These are phyloP conservation scores for Cryptococcus hybrid DNA, from an alignment of 1,284 basidiomycete genomes.

Conservation along the genomic window DNA sequence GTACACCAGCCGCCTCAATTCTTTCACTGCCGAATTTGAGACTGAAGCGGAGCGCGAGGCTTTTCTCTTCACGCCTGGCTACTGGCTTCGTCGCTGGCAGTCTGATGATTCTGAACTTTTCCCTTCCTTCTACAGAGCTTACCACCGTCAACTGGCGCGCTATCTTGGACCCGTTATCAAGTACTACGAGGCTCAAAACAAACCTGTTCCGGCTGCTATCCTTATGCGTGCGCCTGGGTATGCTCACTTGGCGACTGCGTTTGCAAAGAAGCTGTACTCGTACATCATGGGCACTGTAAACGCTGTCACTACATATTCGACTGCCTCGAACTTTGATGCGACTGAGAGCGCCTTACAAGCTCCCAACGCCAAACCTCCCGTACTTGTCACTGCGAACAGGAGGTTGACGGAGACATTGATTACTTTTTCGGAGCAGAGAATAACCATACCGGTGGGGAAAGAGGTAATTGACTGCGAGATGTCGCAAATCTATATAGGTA, in stretches of 20 bases:
- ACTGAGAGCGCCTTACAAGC: conserved; percentile 54
- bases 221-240: conserved; percentile 53
- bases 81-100: conserved; percentile 53
- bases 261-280: conserved; percentile 51
- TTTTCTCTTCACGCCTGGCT: conserved; percentile 51
- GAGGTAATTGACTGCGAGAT: conserved; percentile 45
- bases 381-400: conserved; percentile 55
- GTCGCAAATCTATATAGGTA: conserved; percentile 49
- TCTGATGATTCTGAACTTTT: conserved; percentile 56
- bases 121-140: conserved; percentile 56
- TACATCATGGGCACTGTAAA: conserved; percentile 53
- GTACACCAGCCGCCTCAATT: conserved; percentile 43
- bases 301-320: conserved; percentile 50
- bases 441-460: conserved; percentile 29
- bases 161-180: conserved; percentile 49
- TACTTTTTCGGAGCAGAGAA: conserved; percentile 46
- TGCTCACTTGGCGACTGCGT: conserved; percentile 50
- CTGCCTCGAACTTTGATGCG: conserved; percentile 50
- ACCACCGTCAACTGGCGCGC: conserved; percentile 53
- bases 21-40: conserved; percentile 31
- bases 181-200: conserved; percentile 34
- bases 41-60: conserved; percentile 45
- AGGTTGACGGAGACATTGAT: conserved; percentile 53
- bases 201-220: conserved; percentile 39
- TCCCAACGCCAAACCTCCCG: conserved; percentile 53